These are phyloP conservation scores for Hypoxylon intermedium DNA, from an alignment of 495 filamentous ascomycete species.

Conservation along the genomic window DNA sequence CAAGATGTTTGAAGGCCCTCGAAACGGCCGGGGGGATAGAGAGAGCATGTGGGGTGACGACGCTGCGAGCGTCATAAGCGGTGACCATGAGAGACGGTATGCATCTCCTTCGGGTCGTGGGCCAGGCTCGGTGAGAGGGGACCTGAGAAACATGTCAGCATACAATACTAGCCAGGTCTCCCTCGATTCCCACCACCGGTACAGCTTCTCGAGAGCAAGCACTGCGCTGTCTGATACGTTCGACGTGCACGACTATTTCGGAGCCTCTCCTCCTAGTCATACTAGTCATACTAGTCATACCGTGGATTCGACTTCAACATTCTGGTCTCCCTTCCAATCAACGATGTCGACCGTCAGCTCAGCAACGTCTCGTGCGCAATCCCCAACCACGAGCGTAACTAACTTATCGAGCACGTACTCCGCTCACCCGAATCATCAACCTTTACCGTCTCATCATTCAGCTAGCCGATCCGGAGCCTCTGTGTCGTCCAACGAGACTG, in stretches of 20 bases:
- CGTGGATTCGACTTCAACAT: constrained; percentile 80
- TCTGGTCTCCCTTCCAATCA: constrained; percentile 83
- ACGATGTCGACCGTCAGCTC: constrained; percentile 67
- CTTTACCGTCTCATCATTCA: constrained; percentile 48
- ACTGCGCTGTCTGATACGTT: constrained; percentile 66
- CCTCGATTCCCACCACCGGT: constrained; percentile 68
- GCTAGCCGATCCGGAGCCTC: constrained; percentile 59
- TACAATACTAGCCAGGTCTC: constrained; percentile 69
- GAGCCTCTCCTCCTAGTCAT: constrained; percentile 68
- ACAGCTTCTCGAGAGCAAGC: constrained; percentile 61
- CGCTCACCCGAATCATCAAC: constrained; percentile 47
- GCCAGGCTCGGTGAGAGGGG: constrained; percentile 49
- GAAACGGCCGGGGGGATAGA: constrained; percentile 43
- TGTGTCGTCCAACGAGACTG: constrained; percentile 66
- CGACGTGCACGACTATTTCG: constrained; percentile 75
- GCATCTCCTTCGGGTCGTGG: constrained; percentile 42
- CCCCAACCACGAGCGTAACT: constrained; percentile 61
- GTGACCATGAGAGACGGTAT: constrained; percentile 56
- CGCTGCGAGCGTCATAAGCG: constrained; percentile 63
- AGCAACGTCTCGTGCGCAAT: constrained; percentile 62
- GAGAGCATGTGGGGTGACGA: constrained; percentile 58
- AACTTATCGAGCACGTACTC: constrained; percentile 57
- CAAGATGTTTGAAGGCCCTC: constrained; percentile 72
- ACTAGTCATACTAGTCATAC: constrained; percentile 75
- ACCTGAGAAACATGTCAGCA: constrained; percentile 60